phyloP scores from a whole-genome alignment of 2,329 filamentous ascomycete genomes.

The Aspergillus chevalieri region DNA sequence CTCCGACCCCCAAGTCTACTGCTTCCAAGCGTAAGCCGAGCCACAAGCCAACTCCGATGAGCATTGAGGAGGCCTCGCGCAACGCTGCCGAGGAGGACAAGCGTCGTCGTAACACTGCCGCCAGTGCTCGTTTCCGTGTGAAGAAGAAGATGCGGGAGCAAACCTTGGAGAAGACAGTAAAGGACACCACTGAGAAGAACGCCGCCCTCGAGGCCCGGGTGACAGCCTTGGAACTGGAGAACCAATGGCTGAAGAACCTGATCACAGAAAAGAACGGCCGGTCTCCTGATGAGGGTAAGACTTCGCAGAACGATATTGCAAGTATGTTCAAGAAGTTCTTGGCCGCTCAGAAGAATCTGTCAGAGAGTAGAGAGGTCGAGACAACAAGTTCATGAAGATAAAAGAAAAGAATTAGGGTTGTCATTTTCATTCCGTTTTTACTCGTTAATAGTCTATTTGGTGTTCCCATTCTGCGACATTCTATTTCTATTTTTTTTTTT shows the following conservation, averaged over 20 bases:
- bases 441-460: neutral
- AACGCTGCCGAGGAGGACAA: constrained; percentile 85
- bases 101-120: constrained; percentile 80
- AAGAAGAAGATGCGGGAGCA: constrained; percentile 96
- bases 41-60: constrained; percentile 34
- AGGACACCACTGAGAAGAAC: constrained; percentile 78
- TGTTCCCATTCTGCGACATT: neutral
- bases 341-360: constrained; percentile 28
- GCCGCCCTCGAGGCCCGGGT: constrained; percentile 67
- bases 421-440: neutral
- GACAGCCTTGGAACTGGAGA: constrained; percentile 70
- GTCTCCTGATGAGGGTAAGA: constrained; percentile 23
- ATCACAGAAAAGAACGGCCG: constrained; percentile 69
- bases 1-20: constrained; percentile 12
- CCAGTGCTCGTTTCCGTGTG: constrained; percentile 82
- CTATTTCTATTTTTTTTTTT: neutral
- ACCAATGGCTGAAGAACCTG: constrained; percentile 73
- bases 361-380: constrained; percentile 28
- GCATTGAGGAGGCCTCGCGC: constrained; percentile 64
- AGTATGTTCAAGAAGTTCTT: constrained; percentile 38
- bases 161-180: constrained; percentile 71
- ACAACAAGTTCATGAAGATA: constrained; percentile 18
- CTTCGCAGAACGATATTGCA: constrained; percentile 42
- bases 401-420: constrained; percentile 3
- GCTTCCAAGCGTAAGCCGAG: constrained; percentile 34